Evolutionary conservation across 441 rosid species (phyloP).

Genomic region (Croton laevigatus): DNA sequence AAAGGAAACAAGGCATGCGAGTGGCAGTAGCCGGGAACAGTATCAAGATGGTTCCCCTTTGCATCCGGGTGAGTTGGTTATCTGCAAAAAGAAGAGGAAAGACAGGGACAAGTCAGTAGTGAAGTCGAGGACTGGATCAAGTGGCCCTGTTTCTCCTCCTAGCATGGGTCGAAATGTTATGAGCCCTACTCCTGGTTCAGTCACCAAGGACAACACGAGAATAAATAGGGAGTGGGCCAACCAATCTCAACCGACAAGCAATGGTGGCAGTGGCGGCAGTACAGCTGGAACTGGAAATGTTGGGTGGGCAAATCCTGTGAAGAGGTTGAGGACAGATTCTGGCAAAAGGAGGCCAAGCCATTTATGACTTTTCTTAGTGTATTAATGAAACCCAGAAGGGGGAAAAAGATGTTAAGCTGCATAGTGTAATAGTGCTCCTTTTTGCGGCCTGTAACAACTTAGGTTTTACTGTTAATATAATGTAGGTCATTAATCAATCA

Average conservation of each 20-base stretch:
- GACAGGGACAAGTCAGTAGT: conserved; percentile 78
- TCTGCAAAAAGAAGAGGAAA: conserved; percentile 99
- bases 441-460: conserved; percentile 28
- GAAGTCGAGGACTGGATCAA: conserved; percentile 62
- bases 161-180: conserved; percentile 58
- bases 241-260: conserved; percentile 57
- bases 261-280: conserved; percentile 34
- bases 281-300: conserved; percentile 36
- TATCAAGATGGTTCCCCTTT: conserved; percentile 64
- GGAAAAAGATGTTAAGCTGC: conserved; percentile 26
- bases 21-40: conserved; percentile 48
- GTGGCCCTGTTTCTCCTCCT: conserved; percentile 84
- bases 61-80: conserved; percentile 91
- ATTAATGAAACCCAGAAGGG: conserved; percentile 12
- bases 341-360: conserved; percentile 96
- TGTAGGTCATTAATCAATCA: conserved; percentile 31
- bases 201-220: conserved; percentile 49
- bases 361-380: conserved; percentile 39
- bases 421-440: conserved; percentile 23
- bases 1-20: conserved; percentile 65
- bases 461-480: conserved; percentile 35
- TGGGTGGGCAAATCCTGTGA: conserved; percentile 99
- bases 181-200: conserved; percentile 51
- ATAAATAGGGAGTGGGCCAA: conserved; percentile 56
- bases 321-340: conserved; percentile 91